Base-by-base conservation (phyloP, 1,284 basidiomycete species). In the Porodaedalea pini region DNA sequence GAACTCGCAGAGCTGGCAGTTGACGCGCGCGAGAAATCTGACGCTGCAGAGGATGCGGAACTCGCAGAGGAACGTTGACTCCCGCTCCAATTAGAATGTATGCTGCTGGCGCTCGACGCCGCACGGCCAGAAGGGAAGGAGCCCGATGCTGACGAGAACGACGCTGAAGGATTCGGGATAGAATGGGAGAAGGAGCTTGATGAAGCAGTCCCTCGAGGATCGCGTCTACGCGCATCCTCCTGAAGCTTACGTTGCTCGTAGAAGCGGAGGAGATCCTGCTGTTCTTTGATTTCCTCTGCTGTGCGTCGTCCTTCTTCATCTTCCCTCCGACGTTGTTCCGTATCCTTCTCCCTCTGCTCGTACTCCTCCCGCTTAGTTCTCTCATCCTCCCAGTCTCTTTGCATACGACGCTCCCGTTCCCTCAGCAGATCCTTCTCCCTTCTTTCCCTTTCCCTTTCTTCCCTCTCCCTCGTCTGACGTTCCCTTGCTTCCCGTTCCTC, bases 171-270 rank as follows among this genome's bases (percentile, higher is more conserved):
- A 36, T 36, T 41, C 27, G 48, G 48, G 3, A 51, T 44, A 55
- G 66, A 17, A 63, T 61, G 17, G 63, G 63, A 15, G 63, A 58
- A 10, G 60, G 66, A 55, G 8, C 62, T 60, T 8, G 69, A 64
- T 25, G 64, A 61, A 17, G 62, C 63, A 5, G 59, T 54, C 13
- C 62, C 60, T 11, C 51, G 57, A 11, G 63, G 39, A 29, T 64
- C 67, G 13, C 51, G 41, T 47, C 60, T 65, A 23, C 66, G 68
- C 10, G 66, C 56, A 57, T 69, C 71, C 36, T 68, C 63, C 58
- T 70, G 68, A 15, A 69, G 64, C 52, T 64, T 65, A 40, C 62
- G 61, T 49, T 63, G 67, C 48, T 65, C 58, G 5, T 62, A 59
- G 29, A 63, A 64, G 15, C 63, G 60, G 37, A 62, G 53, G 45